These are phyloP conservation scores for Candida krabiensis DNA, from an alignment of 805 yeast genomes.

Conservation along the genomic window DNA sequence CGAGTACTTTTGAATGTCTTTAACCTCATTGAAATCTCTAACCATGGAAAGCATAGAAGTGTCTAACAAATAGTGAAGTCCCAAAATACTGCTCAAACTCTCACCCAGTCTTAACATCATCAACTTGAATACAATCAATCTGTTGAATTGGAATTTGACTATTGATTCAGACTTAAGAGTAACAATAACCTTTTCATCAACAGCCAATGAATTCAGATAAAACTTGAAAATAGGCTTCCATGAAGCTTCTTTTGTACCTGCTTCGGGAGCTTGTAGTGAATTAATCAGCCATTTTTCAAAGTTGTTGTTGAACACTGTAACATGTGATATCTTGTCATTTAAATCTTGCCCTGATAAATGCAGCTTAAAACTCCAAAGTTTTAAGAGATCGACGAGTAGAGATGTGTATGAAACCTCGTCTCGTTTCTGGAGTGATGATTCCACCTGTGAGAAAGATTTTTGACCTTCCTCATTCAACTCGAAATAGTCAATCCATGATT, in stretches of 20 bases:
- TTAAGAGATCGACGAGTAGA: conserved; percentile 7
- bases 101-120: conserved; percentile 18
- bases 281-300: conserved; percentile 15
- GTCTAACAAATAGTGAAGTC: conserved; percentile 15
- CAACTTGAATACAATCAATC: conserved; percentile 21
- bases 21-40: conserved; percentile 14
- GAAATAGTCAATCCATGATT: not conserved
- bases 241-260: not conserved
- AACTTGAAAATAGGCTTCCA: conserved; percentile 16
- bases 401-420: conserved; percentile 6
- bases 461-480: conserved; percentile 5
- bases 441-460: not conserved
- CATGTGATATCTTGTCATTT: conserved; percentile 10
- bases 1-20: conserved; percentile 6
- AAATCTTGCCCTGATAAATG: conserved; percentile 12
- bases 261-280: conserved; percentile 12
- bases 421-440: conserved; percentile 2
- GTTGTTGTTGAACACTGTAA: conserved; percentile 13
- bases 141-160: conserved; percentile 26
- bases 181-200: conserved; percentile 12
- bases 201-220: conserved; percentile 15
- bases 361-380: conserved; percentile 11
- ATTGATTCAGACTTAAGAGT: conserved; percentile 14
- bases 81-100: conserved; percentile 9
- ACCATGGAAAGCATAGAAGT: conserved; percentile 17